A percentile compares a stretch with the other conserved stretches of the same genome.
Conservation (phyloP, 108 stramenopile genomes). For the Nitzschia sp. region DNA sequence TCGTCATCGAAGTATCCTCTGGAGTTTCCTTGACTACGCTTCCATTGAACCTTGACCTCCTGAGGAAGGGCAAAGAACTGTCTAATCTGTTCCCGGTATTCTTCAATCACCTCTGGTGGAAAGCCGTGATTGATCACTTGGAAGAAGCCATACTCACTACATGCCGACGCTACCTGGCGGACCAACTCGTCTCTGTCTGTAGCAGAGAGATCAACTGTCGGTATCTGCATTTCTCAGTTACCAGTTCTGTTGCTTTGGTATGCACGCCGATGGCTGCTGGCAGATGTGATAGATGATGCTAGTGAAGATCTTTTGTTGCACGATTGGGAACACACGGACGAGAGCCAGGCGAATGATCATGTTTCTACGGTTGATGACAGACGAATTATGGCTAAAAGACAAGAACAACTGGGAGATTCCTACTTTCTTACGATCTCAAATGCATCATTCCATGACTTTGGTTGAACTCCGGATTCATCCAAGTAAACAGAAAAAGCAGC, state of each 20-base stretch:
- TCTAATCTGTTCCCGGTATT: slow-evolving; percentile 53
- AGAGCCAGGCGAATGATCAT: too few relatives aligned
- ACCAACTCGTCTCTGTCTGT: slow-evolving; percentile 38
- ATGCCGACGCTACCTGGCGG: slow-evolving; percentile 60
- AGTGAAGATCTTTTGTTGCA: too few relatives aligned
- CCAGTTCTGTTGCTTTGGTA: too few relatives aligned
- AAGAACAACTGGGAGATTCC: too few relatives aligned
- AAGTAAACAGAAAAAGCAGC: slow-evolving; percentile 32
- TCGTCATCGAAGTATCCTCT: slow-evolving; percentile 94
- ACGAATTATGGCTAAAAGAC: too few relatives aligned
- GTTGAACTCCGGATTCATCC: slow-evolving; percentile 8
- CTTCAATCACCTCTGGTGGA: slow-evolving; percentile 47
- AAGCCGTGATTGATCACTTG: slow-evolving; percentile 82
- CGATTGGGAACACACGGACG: too few relatives aligned
- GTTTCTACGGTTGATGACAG: too few relatives aligned
- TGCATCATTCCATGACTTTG: slow-evolving; percentile 22
- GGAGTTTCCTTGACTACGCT: slow-evolving; percentile 74
- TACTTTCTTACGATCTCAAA: neutral
- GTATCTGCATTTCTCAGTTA: slow-evolving; percentile 15
- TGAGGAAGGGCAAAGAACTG: slow-evolving; percentile 77
- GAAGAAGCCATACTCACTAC: slow-evolving; percentile 86
- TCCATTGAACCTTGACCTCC: slow-evolving; percentile 54
- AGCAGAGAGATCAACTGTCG: slow-evolving; percentile 47
- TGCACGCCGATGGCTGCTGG: too few relatives aligned
- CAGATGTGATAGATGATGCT: too few relatives aligned